Base-by-base conservation (phyloP, 345 rosid species). In the Lepidium sativum region DNA sequence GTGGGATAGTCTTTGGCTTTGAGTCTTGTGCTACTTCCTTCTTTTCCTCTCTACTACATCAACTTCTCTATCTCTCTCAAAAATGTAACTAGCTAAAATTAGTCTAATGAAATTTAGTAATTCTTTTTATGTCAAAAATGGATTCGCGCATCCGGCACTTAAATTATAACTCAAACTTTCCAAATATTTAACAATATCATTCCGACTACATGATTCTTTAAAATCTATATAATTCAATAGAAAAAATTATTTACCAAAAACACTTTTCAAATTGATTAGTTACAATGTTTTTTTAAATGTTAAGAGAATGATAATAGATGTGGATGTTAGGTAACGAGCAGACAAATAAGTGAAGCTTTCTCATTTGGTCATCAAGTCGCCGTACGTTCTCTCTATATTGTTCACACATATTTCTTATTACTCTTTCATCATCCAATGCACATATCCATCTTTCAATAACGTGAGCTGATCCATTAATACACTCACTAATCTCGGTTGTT, bases 281-380 rank as follows among this genome's bases (percentile, higher is more conserved):
- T 25, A 25, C 29, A 25, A 9, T 33, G 32, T 33, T 47, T 21
- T 62, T 21, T n/a, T 33, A 10, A 11, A 9, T 48, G 18, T 44
- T 61, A 29, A 61, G 32, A 31, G 51, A 60, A 34, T 33, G 73
- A 21, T 42, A 2, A 54, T 47, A 63, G 64, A 38, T 63, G 6
- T 45, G 69, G 15, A 63, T 71, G 69, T 71, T 54, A 37, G 64
- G 64, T 25, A 6, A 38, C 47, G 29, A 63, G 75, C 58, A 70
- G 75, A 70, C 75, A 63, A 70, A 18, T 45, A 29, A 62, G 56
- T 63, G 70, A 52, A 29, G 16, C 44, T 39, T 47, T 67, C 65
- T 71, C 38, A 71, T 71, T 63, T 71, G 75, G 75, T 31, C 58
- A 63, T 63, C 38, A 71, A 27, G 59, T 63, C 70, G 65, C 75